These are phyloP conservation scores for Syzygium syzygioides DNA, from an alignment of 441 rosid species.

Conservation along the genomic window DNA sequence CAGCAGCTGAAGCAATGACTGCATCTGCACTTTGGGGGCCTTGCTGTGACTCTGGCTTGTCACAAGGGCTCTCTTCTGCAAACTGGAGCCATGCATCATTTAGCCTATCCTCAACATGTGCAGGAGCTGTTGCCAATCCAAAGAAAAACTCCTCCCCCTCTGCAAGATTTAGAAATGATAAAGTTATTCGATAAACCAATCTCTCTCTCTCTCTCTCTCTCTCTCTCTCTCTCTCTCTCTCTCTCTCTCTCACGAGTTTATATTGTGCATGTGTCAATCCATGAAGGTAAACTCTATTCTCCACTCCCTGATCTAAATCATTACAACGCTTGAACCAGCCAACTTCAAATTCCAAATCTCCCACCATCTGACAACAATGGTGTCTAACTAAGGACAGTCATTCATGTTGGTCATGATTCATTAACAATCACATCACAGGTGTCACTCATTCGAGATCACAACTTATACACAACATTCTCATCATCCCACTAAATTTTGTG, in stretches of 20 bases:
- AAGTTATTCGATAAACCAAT: not conserved
- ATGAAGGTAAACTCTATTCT: not conserved
- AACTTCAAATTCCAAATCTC: not conserved
- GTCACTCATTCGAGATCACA: not conserved
- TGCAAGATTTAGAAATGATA: not conserved
- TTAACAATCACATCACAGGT: not conserved
- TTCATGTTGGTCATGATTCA: not conserved
- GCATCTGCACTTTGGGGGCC: constrained; percentile 38
- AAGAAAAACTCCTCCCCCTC: constrained; percentile 74
- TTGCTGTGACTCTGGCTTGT: constrained; percentile 24
- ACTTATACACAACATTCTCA: not conserved
- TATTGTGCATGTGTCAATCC: not conserved
- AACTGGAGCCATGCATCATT: constrained; percentile 93
- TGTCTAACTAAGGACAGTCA: not conserved
- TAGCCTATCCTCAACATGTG: constrained; percentile 92
- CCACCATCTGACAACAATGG: not conserved
- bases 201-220: not conserved
- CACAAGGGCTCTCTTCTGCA: constrained; percentile 56
- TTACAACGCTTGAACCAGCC: not conserved
- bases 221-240: not conserved
- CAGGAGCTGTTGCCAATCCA: constrained; percentile 97
- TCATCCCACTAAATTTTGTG: not conserved
- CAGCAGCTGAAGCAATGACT: constrained; percentile 39
- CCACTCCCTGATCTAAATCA: not conserved
- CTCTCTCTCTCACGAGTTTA: not conserved